Evolutionary conservation across 345 rosid genomes (phyloP), one percentile per base, ranked within the genome.

Genomic region (Isatis tinctoria): DNA sequence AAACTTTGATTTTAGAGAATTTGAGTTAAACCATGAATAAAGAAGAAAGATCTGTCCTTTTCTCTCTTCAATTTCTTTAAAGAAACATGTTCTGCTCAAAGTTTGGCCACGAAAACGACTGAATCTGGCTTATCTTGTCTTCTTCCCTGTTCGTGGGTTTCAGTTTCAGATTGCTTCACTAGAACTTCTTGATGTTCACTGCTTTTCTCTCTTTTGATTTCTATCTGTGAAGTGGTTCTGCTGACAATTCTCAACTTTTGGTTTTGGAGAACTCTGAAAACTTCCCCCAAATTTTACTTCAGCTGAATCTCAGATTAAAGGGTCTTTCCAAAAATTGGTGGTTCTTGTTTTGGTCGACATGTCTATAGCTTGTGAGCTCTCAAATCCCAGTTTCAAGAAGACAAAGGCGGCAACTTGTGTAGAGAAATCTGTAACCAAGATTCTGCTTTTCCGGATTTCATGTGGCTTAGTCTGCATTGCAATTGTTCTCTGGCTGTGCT

Each of bases 301-400:
- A 14, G 17, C 33, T 52, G 36, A 53, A 53, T 53, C 36, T 53
- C 36, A 53, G 60, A 53, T 53, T 53, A 27, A 53, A 13, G 36
- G 58, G 17, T 4, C 6, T 48, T 17, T 26, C 22, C 26, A 47
- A 47, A 27, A 6, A 12, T 27, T 27, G 60, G 57, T 24, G 24
- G 32, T 22, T 51, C 18, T 12, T 14, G 10, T 7, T 53, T 6
- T 53, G 8, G 61, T 17, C 14, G 65, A 39, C 45, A 60, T 60
- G 65, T 60, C 65, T 37, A 60, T 60, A 60, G 41, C 47, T 60
- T 60, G 65, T 60, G 65, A 60, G 41, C 47, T 60, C 43, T 59
- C 64, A 20, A 59, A 59, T 18, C 43, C 44, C 44, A 59, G 5
- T 60, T 39, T 26, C 22, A 60, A 36, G 47, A 60, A 60, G 47